A percentile compares a stretch with the other conserved stretches of the same genome.
Evolutionary conservation across 192 early-diverging fungal genomes (phyloP).

Genomic region (Phycomyces nitens): DNA sequence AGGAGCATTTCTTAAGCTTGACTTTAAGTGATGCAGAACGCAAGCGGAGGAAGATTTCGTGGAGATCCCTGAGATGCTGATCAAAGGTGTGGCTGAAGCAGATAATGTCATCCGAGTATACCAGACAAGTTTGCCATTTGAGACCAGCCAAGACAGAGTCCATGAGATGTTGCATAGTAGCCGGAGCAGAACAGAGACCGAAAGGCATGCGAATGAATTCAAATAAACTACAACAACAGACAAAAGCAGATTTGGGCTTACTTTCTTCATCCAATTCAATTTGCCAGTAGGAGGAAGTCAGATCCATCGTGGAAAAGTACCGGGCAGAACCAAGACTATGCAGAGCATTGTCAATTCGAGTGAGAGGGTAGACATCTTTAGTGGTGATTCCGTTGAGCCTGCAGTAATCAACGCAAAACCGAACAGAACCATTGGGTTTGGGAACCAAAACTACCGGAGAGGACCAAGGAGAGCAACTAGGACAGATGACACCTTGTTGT

Average conservation of each 20-base stretch:
- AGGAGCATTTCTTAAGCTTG: conserved; percentile 16
- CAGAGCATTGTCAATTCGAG: conserved; percentile 44
- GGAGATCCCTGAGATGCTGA: conserved; percentile 30
- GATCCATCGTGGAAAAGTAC: conserved; percentile 43
- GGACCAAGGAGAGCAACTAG: conserved; percentile 37
- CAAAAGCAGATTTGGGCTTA: conserved; percentile 17
- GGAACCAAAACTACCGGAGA: conserved; percentile 38
- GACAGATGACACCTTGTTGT: conserved; percentile 34
- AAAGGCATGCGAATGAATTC: conserved; percentile 33
- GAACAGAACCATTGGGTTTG: conserved; percentile 42
- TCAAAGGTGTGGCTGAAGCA: conserved; percentile 34
- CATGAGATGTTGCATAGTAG: conserved; percentile 38
- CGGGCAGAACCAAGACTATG: conserved; percentile 23
- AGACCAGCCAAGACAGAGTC: conserved; percentile 26
- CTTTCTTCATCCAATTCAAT: conserved; percentile 17
- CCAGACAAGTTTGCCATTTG: conserved; percentile 21
- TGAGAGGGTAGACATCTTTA: conserved; percentile 48
- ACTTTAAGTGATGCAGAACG: not conserved
- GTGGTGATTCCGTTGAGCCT: conserved; percentile 43
- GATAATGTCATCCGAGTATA: conserved; percentile 46
- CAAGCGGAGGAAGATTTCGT: conserved; percentile 2
- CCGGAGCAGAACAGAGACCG: conserved; percentile 20
- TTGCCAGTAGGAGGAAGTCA: conserved; percentile 38
- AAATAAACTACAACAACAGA: conserved; percentile 27
- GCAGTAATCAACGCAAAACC: conserved; percentile 44